phyloP scores from a whole-genome alignment of 768 basidiomycete genomes.

The Neoboletus magnificus region DNA sequence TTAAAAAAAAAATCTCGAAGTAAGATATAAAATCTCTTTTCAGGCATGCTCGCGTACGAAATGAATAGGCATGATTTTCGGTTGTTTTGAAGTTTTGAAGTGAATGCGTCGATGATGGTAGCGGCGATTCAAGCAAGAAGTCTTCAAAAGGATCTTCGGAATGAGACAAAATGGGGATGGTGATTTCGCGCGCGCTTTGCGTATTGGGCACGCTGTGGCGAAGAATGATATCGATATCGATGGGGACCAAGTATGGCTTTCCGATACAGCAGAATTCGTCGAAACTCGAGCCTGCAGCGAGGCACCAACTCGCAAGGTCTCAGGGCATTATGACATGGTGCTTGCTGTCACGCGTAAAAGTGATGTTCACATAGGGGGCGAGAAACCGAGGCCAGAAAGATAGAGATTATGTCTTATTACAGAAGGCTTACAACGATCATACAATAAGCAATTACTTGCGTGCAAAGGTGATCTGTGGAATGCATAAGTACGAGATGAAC shows the following conservation, averaged over 20 bases:
- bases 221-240: constrained; percentile 10
- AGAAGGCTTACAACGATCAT: constrained; percentile 27
- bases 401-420: constrained; percentile 29
- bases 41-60: constrained; percentile 19
- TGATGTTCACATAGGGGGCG: constrained; percentile 18
- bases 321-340: constrained; percentile 19
- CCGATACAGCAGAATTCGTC: constrained; percentile 1
- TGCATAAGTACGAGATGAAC: constrained; percentile 1
- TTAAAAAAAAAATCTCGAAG: neutral
- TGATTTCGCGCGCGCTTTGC: neutral
- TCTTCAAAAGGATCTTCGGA: neutral
- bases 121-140: constrained; percentile 1
- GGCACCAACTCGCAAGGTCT: constrained; percentile 27
- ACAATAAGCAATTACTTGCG: constrained; percentile 52
- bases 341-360: constrained; percentile 27
- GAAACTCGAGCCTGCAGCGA: constrained; percentile 10
- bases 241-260: constrained; percentile 1
- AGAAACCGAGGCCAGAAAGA: constrained; percentile 12
- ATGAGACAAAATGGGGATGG: neutral
- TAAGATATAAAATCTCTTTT: constrained; percentile 2
- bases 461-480: constrained; percentile 64
- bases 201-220: neutral
- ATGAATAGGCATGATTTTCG: constrained; percentile 10
- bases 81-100: constrained; percentile 5
- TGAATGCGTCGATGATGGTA: constrained; percentile 9